A percentile compares a stretch with the other conserved stretches of the same genome.
These are phyloP conservation scores for Nepenthes gracilis DNA, from an alignment of 148 eudicot genomes.

Conservation along the genomic window DNA sequence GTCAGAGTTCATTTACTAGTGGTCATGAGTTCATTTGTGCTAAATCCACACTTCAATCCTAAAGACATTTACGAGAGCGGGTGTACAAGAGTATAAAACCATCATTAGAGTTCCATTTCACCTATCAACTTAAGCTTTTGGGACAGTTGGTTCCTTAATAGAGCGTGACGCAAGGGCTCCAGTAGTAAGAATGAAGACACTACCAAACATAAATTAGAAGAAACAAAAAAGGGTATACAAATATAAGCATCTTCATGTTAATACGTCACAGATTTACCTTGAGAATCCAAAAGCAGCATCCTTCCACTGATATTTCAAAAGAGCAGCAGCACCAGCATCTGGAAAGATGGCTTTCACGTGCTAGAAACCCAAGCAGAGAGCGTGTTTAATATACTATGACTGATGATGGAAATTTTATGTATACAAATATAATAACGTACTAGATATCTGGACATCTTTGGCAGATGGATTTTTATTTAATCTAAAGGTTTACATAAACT, in stretches of 20 bases:
- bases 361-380: conserved; percentile 23
- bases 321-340: conserved; percentile 98
- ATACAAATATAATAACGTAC: background rate
- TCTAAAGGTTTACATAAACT: background rate
- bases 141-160: too few species aligned
- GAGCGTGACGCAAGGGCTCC: background rate
- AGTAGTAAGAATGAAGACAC: background rate
- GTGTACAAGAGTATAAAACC: too few species aligned
- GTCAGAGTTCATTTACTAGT: too few species aligned
- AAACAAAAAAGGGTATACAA: conserved; percentile 1
- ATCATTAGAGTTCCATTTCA: too few species aligned
- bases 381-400: background rate
- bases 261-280: conserved; percentile 36
- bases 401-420: too few species aligned
- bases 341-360: conserved; percentile 93
- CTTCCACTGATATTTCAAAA: conserved; percentile 80
- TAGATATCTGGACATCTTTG: background rate
- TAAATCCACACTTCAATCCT: too few species aligned
- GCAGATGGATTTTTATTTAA: background rate
- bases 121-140: too few species aligned
- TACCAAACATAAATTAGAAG: background rate
- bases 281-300: conserved; percentile 82
- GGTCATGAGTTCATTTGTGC: too few species aligned
- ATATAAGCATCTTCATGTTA: background rate
- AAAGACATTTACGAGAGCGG: too few species aligned